These are phyloP conservation scores for Eucalyptus tenuipes DNA, from an alignment of 345 rosid genomes.

Conservation along the genomic window DNA sequence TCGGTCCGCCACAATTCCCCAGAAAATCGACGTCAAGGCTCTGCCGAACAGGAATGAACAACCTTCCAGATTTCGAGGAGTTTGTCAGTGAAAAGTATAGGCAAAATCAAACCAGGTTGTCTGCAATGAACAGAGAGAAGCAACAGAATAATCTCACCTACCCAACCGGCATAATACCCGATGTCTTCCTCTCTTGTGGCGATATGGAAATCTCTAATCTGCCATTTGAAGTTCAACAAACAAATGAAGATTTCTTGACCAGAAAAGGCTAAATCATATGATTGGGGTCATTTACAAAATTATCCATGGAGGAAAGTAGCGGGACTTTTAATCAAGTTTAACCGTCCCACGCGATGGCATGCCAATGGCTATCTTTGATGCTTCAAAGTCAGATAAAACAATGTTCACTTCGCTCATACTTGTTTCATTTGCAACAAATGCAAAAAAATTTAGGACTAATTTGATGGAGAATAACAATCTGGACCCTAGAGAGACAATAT, in stretches of 20 bases:
- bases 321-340: background rate
- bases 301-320: background rate
- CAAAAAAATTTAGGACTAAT: background rate
- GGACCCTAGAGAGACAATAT: background rate
- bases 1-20: constrained; percentile 88
- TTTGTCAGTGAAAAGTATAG: background rate
- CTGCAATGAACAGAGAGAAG: background rate
- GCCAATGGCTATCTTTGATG: background rate
- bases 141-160: constrained; percentile 36
- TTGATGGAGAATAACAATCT: background rate
- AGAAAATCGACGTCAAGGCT: constrained; percentile 70
- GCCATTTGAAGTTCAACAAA: constrained; percentile 2
- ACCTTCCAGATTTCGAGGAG: constrained; percentile 23
- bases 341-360: background rate
- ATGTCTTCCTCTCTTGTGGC: constrained; percentile 80
- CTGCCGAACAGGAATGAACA: constrained; percentile 80
- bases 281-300: background rate
- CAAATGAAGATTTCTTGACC: background rate
- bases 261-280: background rate
- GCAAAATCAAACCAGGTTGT: background rate
- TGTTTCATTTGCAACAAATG: background rate
- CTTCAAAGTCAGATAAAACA: background rate
- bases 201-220: constrained; percentile 68
- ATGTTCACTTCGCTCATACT: background rate
- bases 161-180: constrained; percentile 80